phyloP scores from a whole-genome alignment of 306 rosid species.

The Vachellia pachyceras region DNA sequence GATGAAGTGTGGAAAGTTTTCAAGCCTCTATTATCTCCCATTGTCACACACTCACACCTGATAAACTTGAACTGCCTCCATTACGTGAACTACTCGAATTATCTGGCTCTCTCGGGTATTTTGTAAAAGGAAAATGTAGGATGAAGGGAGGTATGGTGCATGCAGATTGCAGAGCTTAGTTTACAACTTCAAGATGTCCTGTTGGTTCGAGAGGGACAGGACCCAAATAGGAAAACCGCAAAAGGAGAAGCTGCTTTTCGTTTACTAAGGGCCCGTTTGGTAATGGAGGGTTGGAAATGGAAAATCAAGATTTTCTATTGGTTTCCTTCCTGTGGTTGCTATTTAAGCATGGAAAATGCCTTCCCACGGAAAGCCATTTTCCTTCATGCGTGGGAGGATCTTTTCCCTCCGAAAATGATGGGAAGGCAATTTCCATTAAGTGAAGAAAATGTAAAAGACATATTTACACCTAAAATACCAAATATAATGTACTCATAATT shows the following conservation, averaged over 20 bases:
- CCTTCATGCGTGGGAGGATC: too few relatives aligned
- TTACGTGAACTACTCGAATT: constrained; percentile 68
- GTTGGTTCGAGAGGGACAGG: constrained; percentile 61
- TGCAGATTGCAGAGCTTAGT: constrained; percentile 63
- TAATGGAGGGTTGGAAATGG: too few relatives aligned
- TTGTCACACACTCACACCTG: constrained; percentile 98
- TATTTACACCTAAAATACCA: too few relatives aligned
- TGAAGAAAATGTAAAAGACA: too few relatives aligned
- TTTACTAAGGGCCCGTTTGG: too few relatives aligned
- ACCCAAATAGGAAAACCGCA: constrained; percentile 60
- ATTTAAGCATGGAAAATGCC: too few relatives aligned
- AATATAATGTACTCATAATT: too few relatives aligned
- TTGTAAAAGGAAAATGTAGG: constrained; percentile 57
- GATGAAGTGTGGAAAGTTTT: constrained; percentile 79
- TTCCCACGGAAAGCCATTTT: too few relatives aligned
- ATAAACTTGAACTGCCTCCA: constrained; percentile 86
- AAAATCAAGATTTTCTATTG: too few relatives aligned
- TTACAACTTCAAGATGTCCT: constrained; percentile 67
- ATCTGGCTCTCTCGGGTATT: constrained; percentile 79
- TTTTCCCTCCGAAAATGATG: too few relatives aligned
- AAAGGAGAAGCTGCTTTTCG: constrained; percentile 85
- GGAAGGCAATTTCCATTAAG: too few relatives aligned
- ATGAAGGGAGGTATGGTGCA: constrained; percentile 56
- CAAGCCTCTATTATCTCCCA: constrained; percentile 81
- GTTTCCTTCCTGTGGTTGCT: too few relatives aligned